Evolutionary conservation across 768 basidiomycete species (phyloP).

Genomic region (Trametes cingulata): DNA sequence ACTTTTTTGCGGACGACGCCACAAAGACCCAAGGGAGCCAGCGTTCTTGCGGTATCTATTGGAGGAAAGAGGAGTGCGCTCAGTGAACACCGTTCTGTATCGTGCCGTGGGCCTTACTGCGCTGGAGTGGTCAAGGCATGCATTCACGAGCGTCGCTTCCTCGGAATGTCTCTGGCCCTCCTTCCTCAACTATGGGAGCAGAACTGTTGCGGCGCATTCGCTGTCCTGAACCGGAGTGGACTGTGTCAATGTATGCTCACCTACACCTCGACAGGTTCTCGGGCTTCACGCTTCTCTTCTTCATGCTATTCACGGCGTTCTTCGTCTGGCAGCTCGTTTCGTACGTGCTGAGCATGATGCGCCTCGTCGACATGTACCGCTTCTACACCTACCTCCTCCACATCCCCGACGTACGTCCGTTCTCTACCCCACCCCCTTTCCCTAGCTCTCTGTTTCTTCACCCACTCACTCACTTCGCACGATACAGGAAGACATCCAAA

Average conservation of each 20-base stretch:
- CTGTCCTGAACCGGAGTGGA: no score
- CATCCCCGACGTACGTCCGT: slow-evolving; percentile 82
- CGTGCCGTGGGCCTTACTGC: no score
- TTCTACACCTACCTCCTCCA: slow-evolving; percentile 95
- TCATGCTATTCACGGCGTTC: slow-evolving; percentile 81
- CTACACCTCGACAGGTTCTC: slow-evolving; percentile 59
- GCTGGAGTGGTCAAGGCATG: no score
- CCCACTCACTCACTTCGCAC: background rate
- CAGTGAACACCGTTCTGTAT: no score
- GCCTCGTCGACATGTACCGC: slow-evolving; percentile 91
- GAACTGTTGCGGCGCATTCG: no score
- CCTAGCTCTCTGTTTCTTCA: slow-evolving; percentile 6
- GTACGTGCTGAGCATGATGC: slow-evolving; percentile 72
- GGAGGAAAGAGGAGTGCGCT: no score
- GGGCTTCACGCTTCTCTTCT: slow-evolving; percentile 81
- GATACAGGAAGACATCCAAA: slow-evolving; percentile 89
- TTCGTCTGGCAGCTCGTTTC: slow-evolving; percentile 86
- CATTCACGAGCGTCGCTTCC: no score
- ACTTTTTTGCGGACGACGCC: no score
- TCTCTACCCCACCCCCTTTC: slow-evolving; percentile 4
- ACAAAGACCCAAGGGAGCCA: no score
- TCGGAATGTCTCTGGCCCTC: no score
- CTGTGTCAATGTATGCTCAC: no score
- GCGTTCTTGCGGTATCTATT: background rate
- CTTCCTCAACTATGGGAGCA: no score